These are phyloP conservation scores for Emericellopsis atlantica DNA, from an alignment of 2,329 filamentous ascomycete genomes.

Conservation along the genomic window DNA sequence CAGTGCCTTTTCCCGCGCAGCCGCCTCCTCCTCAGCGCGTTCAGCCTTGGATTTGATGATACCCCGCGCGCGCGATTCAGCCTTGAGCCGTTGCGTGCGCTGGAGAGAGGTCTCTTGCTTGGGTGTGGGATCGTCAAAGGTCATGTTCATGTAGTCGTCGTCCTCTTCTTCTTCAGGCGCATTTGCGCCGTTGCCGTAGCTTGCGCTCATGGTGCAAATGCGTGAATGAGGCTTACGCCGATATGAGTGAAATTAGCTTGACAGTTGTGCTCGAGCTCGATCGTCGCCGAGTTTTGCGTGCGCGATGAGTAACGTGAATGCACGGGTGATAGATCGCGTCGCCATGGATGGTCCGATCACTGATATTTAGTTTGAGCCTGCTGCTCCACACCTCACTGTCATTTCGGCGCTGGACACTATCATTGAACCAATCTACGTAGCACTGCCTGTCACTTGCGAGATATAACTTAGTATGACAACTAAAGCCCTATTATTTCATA, in stretches of 20 bases:
- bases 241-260: neutral
- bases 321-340: too few species aligned
- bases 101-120: conserved; percentile 40
- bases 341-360: too few species aligned
- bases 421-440: too few species aligned
- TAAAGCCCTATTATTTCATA: too few species aligned
- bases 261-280: neutral
- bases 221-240: neutral
- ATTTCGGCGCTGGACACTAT: too few species aligned
- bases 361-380: too few species aligned
- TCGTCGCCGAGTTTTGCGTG: too few species aligned
- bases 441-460: too few species aligned
- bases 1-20: conserved; percentile 63
- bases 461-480: too few species aligned
- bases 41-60: conserved; percentile 72
- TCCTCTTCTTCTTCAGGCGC: conserved; percentile 33
- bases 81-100: conserved; percentile 37
- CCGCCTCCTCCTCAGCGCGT: conserved; percentile 59
- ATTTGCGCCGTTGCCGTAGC: neutral
- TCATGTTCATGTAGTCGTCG: conserved; percentile 97
- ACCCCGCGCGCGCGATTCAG: conserved; percentile 55
- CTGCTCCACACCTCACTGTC: too few species aligned
- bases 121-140: conserved; percentile 56
- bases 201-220: neutral
- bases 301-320: too few species aligned